A percentile compares a stretch with the other conserved stretches of the same genome.
Evolutionary conservation across 1,139 yeast genomes (phyloP).

Genomic region (Scheffersomyces stambukii): DNA sequence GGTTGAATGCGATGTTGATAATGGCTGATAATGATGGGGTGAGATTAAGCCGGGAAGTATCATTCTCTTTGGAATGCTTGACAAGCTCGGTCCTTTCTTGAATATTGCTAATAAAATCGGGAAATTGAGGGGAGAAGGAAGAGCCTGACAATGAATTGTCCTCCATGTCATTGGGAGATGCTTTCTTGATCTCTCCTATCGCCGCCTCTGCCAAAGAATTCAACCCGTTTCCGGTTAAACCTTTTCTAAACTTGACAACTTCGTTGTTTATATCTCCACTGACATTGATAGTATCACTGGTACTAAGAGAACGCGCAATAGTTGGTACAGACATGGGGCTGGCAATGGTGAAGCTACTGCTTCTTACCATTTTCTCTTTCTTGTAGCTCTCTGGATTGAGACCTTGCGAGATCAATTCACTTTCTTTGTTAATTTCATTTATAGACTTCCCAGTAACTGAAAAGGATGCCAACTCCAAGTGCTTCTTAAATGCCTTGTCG

Average conservation of each 20-base stretch:
- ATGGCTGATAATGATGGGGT: slow-evolving; percentile 46
- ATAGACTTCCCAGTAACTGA: slow-evolving; percentile 52
- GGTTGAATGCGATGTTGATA: slow-evolving; percentile 40
- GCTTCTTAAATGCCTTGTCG: slow-evolving; percentile 25
- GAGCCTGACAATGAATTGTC: no score
- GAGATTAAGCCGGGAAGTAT: no score
- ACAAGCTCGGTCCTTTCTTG: no score
- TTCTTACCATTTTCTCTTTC: slow-evolving; percentile 7
- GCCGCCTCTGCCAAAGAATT: slow-evolving; percentile 31
- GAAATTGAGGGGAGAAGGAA: no score
- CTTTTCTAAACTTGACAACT: no score
- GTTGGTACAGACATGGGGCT: background rate
- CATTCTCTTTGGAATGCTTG: no score
- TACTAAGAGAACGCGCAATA: background rate
- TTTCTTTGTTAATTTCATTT: slow-evolving; percentile 45
- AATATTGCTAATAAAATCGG: no score
- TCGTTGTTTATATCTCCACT: no score
- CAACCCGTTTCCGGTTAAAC: slow-evolving; percentile 12
- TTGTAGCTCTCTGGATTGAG: slow-evolving; percentile 35
- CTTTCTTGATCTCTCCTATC: slow-evolving; percentile 19
- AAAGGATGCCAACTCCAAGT: slow-evolving; percentile 50
- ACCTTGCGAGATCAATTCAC: slow-evolving; percentile 46
- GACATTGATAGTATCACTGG: no score
- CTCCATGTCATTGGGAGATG: no score
- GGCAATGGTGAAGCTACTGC: slow-evolving; percentile 5